phyloP scores from a whole-genome alignment of 2,329 filamentous ascomycete species.

The Pyricularia grisea region DNA sequence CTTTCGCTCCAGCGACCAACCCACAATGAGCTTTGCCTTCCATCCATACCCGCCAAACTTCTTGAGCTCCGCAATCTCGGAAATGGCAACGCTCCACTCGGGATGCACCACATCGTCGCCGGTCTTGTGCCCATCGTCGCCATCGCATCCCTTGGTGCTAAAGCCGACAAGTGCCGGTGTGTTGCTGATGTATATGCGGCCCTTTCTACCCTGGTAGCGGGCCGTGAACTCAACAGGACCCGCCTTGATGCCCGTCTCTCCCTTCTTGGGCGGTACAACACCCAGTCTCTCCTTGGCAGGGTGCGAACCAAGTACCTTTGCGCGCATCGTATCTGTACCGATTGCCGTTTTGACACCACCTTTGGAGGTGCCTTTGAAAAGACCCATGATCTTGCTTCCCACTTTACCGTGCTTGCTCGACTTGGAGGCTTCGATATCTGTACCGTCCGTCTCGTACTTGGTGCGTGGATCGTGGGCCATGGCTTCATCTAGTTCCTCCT shows the following conservation, averaged over 20 bases:
- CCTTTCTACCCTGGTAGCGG: constrained; percentile 60
- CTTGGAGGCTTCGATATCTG: constrained; percentile 40
- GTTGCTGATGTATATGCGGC: constrained; percentile 60
- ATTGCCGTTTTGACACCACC: constrained; percentile 64
- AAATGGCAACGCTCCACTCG: constrained; percentile 60
- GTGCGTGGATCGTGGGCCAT: constrained; percentile 33
- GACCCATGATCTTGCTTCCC: constrained; percentile 41
- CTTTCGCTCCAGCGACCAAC: constrained; percentile 66
- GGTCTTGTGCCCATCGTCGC: constrained; percentile 18
- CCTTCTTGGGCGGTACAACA: constrained; percentile 42
- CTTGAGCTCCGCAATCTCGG: constrained; percentile 62
- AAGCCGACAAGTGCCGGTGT: constrained; percentile 62
- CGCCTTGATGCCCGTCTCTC: constrained; percentile 31
- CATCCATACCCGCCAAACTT: constrained; percentile 77
- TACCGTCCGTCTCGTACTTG: constrained; percentile 24
- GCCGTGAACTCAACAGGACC: constrained; percentile 73
- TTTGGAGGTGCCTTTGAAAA: constrained; percentile 63
- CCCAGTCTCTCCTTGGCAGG: constrained; percentile 64
- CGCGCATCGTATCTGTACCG: constrained; percentile 61
- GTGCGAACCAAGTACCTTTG: constrained; percentile 46
- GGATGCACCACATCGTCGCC: constrained; percentile 47
- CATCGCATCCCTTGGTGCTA: constrained; percentile 31
- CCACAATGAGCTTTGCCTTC: constrained; percentile 76
- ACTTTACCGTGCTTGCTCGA: constrained; percentile 27
- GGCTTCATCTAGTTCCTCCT: constrained; percentile 58